Conservation (phyloP, 306 rosid genomes). For the Macrotyloma uniflorum region DNA sequence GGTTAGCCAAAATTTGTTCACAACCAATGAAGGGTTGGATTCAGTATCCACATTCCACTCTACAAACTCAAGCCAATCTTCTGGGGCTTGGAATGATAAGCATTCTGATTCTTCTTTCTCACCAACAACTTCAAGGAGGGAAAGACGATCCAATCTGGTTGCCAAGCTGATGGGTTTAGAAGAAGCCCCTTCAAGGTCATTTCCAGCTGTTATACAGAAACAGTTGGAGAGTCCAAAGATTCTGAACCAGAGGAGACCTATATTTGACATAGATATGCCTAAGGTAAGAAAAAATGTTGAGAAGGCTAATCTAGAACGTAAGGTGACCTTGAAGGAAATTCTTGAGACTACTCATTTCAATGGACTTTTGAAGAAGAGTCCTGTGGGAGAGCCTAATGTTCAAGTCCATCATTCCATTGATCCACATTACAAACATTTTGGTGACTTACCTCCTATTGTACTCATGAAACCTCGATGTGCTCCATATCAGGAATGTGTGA, state of each 20-base stretch:
- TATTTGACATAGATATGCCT: conserved; percentile 58
- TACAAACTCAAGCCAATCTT: conserved; percentile 76
- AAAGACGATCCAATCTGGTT: conserved; percentile 63
- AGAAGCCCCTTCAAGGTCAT: conserved; percentile 54
- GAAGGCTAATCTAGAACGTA: conserved; percentile 48
- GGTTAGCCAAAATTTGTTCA: conserved; percentile 45
- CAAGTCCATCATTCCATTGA: conserved; percentile 26
- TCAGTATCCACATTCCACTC: conserved; percentile 62
- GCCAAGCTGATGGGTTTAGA: conserved; percentile 95
- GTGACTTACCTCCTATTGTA: conserved; percentile 65
- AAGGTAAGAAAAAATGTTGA: conserved; percentile 47
- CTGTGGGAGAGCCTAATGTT: conserved; percentile 47
- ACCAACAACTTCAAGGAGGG: conserved; percentile 49
- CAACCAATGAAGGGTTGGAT: conserved; percentile 41
- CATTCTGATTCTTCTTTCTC: conserved; percentile 53
- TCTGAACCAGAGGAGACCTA: conserved; percentile 54
- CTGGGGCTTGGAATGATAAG: conserved; percentile 43
- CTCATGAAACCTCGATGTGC: conserved; percentile 68
- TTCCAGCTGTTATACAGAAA: conserved; percentile 45
- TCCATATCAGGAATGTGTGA: conserved; percentile 36
- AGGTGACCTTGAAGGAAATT: conserved; percentile 66
- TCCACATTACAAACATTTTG: conserved; percentile 32
- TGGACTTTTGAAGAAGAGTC: conserved; percentile 57
- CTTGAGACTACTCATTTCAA: conserved; percentile 68
- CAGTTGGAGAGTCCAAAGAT: conserved; percentile 54